These are phyloP conservation scores for Fusarium concolor DNA, from an alignment of 2,329 filamentous ascomycete genomes.

Conservation along the genomic window DNA sequence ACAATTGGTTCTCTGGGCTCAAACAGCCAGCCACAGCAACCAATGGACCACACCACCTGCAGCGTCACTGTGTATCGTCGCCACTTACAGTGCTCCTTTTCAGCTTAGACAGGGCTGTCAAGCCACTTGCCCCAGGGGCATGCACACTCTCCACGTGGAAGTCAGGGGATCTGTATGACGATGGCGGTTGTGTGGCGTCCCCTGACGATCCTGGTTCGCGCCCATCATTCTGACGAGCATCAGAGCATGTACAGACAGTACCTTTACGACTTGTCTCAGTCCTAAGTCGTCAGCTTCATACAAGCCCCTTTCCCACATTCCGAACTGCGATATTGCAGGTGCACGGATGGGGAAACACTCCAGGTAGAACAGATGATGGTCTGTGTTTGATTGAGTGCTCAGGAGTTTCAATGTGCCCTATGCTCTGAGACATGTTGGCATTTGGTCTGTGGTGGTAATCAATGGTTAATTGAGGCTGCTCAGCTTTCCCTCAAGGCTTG, in stretches of 20 bases:
- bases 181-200: slow-evolving; percentile 34
- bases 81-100: not conserved
- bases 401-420: slow-evolving; percentile 22
- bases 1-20: slow-evolving; percentile 14
- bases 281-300: slow-evolving; percentile 31
- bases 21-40: slow-evolving; percentile 28
- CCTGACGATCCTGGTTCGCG: slow-evolving; percentile 39
- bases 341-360: slow-evolving; percentile 38
- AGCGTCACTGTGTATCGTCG: not conserved
- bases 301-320: slow-evolving; percentile 33
- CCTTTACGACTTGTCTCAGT: slow-evolving; percentile 8
- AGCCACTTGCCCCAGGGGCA: slow-evolving; percentile 35
- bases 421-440: slow-evolving; percentile 25
- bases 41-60: slow-evolving; percentile 20
- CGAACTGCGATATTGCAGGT: slow-evolving; percentile 26
- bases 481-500: not conserved
- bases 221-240: slow-evolving; percentile 28
- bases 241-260: slow-evolving; percentile 2
- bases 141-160: slow-evolving; percentile 33
- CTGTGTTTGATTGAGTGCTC: slow-evolving; percentile 14
- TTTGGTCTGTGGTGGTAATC: not conserved
- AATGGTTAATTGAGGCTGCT: slow-evolving; percentile 11
- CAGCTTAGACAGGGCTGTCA: slow-evolving; percentile 26
- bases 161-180: slow-evolving; percentile 28
- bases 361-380: slow-evolving; percentile 5